phyloP scores from a whole-genome alignment of 2,329 filamentous ascomycete genomes.

The Byssoonygena ceratinophila region DNA sequence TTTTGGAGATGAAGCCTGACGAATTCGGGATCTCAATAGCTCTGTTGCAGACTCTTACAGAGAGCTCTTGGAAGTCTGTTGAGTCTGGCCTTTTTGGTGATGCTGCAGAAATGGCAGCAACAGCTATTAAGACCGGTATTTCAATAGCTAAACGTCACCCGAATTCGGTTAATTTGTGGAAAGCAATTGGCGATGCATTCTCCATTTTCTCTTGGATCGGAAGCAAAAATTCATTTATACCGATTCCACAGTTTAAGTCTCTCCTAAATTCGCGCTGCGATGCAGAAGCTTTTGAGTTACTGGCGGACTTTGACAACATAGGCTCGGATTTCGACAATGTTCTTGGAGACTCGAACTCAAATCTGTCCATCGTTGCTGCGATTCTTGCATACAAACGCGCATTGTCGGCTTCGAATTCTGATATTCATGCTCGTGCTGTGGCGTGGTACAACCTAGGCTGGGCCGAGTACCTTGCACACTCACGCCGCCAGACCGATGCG shows the following conservation, averaged over 20 bases:
- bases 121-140: conserved; percentile 58
- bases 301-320: conserved; percentile 60
- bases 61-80: conserved; percentile 65
- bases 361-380: conserved; percentile 54
- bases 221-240: conserved; percentile 53
- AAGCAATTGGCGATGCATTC: conserved; percentile 78
- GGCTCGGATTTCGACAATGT: conserved; percentile 33
- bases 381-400: conserved; percentile 83
- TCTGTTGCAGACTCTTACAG: conserved; percentile 75
- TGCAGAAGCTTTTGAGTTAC: conserved; percentile 46
- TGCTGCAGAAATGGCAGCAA: conserved; percentile 57
- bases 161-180: conserved; percentile 90
- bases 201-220: conserved; percentile 73
- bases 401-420: conserved; percentile 59
- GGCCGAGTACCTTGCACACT: conserved; percentile 76
- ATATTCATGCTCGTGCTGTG: conserved; percentile 83
- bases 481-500: conserved; percentile 45
- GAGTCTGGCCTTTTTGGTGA: conserved; percentile 81
- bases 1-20: conserved; percentile 55
- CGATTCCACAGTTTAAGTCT: conserved; percentile 43
- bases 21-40: conserved; percentile 85
- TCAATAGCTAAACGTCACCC: conserved; percentile 51
- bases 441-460: conserved; percentile 95
- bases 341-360: conserved; percentile 34
- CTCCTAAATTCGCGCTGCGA: conserved; percentile 48